Evolutionary conservation across 805 yeast species (phyloP).

Genomic region (Schwanniomyces occidentalis): DNA sequence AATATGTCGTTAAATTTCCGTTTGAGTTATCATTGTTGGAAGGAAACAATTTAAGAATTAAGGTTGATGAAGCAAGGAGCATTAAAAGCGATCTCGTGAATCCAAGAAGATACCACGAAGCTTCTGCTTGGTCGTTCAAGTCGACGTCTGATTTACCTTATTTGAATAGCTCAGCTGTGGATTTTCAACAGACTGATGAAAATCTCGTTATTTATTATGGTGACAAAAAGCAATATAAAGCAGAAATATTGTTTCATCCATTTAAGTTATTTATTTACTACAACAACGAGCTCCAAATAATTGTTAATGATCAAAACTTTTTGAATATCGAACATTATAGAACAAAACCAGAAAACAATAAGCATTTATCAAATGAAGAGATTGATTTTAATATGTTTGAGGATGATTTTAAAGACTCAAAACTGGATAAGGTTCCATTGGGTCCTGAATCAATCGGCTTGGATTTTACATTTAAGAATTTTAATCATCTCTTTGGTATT

Average conservation of each 20-base stretch:
- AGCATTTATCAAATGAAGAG: slow-evolving; percentile 56
- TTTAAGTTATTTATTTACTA: slow-evolving; percentile 51
- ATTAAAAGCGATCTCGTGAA: slow-evolving; percentile 23
- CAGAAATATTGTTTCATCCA: slow-evolving; percentile 47
- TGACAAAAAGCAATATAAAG: slow-evolving; percentile 33
- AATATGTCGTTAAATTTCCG: slow-evolving; percentile 44
- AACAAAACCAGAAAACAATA: slow-evolving; percentile 29
- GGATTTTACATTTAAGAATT: slow-evolving; percentile 68
- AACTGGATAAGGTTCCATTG: slow-evolving; percentile 62
- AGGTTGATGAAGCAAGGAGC: slow-evolving; percentile 62
- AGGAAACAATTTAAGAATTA: slow-evolving; percentile 60
- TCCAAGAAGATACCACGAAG: slow-evolving; percentile 57
- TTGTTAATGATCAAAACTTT: slow-evolving; percentile 67
- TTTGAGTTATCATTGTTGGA: slow-evolving; percentile 57
- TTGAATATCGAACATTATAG: slow-evolving; percentile 86
- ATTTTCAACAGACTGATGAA: slow-evolving; percentile 16
- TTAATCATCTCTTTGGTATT: slow-evolving; percentile 78
- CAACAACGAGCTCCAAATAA: slow-evolving; percentile 47
- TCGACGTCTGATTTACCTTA: too few relatives aligned
- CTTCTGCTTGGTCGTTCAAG: slow-evolving; percentile 59
- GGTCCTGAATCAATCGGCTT: slow-evolving; percentile 90
- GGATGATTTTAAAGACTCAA: slow-evolving; percentile 71
- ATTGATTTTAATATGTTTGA: slow-evolving; percentile 62
- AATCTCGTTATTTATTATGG: slow-evolving; percentile 35
- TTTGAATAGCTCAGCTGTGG: slow-evolving; percentile 6